A percentile compares a stretch with the other conserved stretches of the same genome.
These are phyloP conservation scores for Fusarium vanettenii DNA, from an alignment of 2,329 filamentous ascomycete genomes.

Conservation along the genomic window DNA sequence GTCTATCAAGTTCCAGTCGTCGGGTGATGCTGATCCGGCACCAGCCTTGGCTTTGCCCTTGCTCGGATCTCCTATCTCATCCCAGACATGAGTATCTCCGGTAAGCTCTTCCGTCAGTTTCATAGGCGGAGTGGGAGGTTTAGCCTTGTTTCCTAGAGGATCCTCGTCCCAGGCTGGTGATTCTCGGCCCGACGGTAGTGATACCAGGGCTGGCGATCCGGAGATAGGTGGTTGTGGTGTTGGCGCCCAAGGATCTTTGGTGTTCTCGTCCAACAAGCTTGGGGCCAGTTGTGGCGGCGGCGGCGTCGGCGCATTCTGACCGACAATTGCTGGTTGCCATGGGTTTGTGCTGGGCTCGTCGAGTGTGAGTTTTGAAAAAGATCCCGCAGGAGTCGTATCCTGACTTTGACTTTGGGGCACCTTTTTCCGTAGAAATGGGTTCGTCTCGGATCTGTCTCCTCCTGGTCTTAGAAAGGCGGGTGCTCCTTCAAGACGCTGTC, in stretches of 20 bases:
- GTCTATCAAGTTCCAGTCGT: conserved; percentile 66
- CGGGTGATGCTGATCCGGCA: conserved; percentile 40
- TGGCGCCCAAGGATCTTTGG: conserved; percentile 44
- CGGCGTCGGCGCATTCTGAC: conserved; percentile 27
- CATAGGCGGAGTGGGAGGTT: conserved; percentile 31
- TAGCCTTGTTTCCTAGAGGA: conserved; percentile 37
- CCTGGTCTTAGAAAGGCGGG: conserved; percentile 51
- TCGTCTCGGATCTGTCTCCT: conserved; percentile 56
- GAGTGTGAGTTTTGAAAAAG: conserved; percentile 57
- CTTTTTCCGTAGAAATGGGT: conserved; percentile 66
- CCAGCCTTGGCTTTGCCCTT: conserved; percentile 57
- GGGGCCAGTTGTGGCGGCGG: conserved; percentile 18
- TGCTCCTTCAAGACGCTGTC: conserved; percentile 30
- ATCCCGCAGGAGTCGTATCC: conserved; percentile 47
- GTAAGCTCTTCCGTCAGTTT: conserved; percentile 49
- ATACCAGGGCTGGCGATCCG: conserved; percentile 49
- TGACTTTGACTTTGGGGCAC: conserved; percentile 42
- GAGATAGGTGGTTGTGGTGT: conserved; percentile 44
- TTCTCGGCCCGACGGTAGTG: conserved; percentile 53
- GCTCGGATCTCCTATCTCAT: conserved; percentile 54
- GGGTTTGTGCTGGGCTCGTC: conserved; percentile 54
- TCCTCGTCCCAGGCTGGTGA: conserved; percentile 56
- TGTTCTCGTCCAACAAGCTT: conserved; percentile 40
- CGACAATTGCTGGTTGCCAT: conserved; percentile 46
- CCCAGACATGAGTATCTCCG: conserved; percentile 62